Conservation (phyloP, 352 stramenopile species). For the Phytophthora litchii region DNA sequence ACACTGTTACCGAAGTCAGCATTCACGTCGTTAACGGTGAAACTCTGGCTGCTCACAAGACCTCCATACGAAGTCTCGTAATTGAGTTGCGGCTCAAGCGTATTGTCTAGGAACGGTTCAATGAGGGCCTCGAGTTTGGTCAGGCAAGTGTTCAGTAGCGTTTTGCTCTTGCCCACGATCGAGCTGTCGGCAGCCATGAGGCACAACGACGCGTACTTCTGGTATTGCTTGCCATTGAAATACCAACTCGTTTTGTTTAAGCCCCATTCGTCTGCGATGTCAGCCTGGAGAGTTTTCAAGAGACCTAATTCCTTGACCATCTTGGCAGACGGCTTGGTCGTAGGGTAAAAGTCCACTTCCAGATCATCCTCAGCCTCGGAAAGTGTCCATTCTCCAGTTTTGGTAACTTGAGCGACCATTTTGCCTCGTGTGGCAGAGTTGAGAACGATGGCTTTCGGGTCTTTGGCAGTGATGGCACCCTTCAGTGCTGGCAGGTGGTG, state of each 20-base stretch:
- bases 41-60: slow-evolving; percentile 46
- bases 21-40: slow-evolving; percentile 53
- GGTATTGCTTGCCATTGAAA: slow-evolving; percentile 73
- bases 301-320: slow-evolving; percentile 40
- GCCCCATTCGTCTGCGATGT: slow-evolving; percentile 56
- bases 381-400: slow-evolving; percentile 41
- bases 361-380: slow-evolving; percentile 49
- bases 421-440: slow-evolving; percentile 57
- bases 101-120: slow-evolving; percentile 64
- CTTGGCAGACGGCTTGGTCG: slow-evolving; percentile 30
- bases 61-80: slow-evolving; percentile 73
- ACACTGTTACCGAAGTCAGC: slow-evolving; percentile 75
- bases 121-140: slow-evolving; percentile 60
- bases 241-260: slow-evolving; percentile 61
- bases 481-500: slow-evolving; percentile 59
- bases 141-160: slow-evolving; percentile 47
- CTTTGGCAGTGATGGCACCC: slow-evolving; percentile 15
- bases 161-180: slow-evolving; percentile 54
- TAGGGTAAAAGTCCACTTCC: slow-evolving; percentile 56
- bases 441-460: slow-evolving; percentile 35
- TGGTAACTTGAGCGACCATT: slow-evolving; percentile 52
- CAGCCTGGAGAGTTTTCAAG: slow-evolving; percentile 41
- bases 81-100: slow-evolving; percentile 43
- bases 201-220: slow-evolving; percentile 82
- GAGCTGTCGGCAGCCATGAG: slow-evolving; percentile 54